phyloP scores from a whole-genome alignment of 805 yeast genomes.

The Pichia cephalocereana region DNA sequence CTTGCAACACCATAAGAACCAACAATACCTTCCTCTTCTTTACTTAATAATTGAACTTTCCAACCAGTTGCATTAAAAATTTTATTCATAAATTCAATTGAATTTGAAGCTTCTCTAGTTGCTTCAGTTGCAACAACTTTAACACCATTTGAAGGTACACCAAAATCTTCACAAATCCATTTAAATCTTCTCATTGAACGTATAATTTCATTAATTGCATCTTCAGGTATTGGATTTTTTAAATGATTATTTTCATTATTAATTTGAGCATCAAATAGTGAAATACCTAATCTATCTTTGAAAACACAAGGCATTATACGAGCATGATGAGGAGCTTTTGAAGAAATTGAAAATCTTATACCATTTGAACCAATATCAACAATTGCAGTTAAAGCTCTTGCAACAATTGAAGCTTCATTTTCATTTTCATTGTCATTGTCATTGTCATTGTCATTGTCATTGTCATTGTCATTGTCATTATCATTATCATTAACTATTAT shows the following conservation, averaged over 20 bases:
- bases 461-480: not conserved
- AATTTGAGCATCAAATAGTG: slow-evolving; percentile 54
- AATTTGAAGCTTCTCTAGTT: slow-evolving; percentile 58
- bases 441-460: slow-evolving; percentile 5
- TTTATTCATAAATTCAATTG: slow-evolving; percentile 47
- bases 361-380: slow-evolving; percentile 78
- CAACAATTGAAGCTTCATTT: slow-evolving; percentile 39
- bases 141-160: slow-evolving; percentile 52
- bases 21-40: slow-evolving; percentile 56
- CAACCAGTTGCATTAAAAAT: slow-evolving; percentile 55
- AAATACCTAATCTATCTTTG: slow-evolving; percentile 64
- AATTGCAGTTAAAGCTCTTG: slow-evolving; percentile 50
- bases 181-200: slow-evolving; percentile 60
- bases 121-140: slow-evolving; percentile 70
- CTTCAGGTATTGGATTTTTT: slow-evolving; percentile 41
- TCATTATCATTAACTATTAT: too few species aligned
- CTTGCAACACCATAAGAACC: slow-evolving; percentile 72
- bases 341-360: slow-evolving; percentile 61
- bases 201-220: slow-evolving; percentile 49
- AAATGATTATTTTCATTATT: slow-evolving; percentile 13
- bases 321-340: slow-evolving; percentile 59
- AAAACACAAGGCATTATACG: slow-evolving; percentile 71
- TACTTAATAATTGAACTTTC: slow-evolving; percentile 51
- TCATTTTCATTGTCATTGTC: slow-evolving; percentile 27
- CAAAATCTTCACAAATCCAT: slow-evolving; percentile 64